Evolutionary conservation across 1,284 basidiomycete species (phyloP).

Genomic region (Phylloporus sp.): DNA sequence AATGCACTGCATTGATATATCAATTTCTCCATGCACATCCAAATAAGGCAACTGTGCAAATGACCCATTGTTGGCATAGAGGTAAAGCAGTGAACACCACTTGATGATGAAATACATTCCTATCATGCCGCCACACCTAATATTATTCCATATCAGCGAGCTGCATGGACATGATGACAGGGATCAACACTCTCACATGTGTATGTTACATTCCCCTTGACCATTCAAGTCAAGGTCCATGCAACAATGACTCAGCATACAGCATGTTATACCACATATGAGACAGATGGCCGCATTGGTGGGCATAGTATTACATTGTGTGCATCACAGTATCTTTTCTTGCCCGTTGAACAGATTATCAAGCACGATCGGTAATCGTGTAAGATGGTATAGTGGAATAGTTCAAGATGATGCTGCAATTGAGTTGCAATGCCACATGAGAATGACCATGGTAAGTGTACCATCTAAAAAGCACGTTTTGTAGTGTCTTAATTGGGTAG

Average conservation of each 20-base stretch:
- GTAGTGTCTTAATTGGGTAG: slow-evolving; percentile 83
- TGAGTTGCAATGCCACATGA: slow-evolving; percentile 72
- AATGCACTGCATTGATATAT: slow-evolving; percentile 86
- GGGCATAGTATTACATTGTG: slow-evolving; percentile 80
- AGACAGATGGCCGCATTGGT: slow-evolving; percentile 91
- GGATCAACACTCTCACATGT: slow-evolving; percentile 82
- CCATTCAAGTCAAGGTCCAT: slow-evolving; percentile 67
- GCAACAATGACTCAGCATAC: slow-evolving; percentile 95
- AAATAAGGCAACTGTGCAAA: slow-evolving; percentile 93
- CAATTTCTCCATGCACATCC: slow-evolving; percentile 94
- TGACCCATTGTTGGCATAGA: slow-evolving; percentile 88
- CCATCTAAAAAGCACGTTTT: slow-evolving; percentile 82
- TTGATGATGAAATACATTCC: slow-evolving; percentile 94
- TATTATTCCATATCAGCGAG: no score
- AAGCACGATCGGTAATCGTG: slow-evolving; percentile 80
- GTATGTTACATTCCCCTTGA: slow-evolving; percentile 92
- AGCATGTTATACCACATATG: slow-evolving; percentile 88
- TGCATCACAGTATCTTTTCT: slow-evolving; percentile 73
- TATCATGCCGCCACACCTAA: slow-evolving; percentile 87
- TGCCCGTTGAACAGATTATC: slow-evolving; percentile 80
- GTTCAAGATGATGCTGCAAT: slow-evolving; percentile 79
- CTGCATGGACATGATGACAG: background rate
- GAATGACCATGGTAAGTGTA: slow-evolving; percentile 81
- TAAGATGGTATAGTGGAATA: slow-evolving; percentile 87
- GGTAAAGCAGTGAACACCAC: slow-evolving; percentile 89